These are phyloP conservation scores for Blastobotrys ciferrii DNA, from an alignment of 1,139 yeast species.

Conservation along the genomic window DNA sequence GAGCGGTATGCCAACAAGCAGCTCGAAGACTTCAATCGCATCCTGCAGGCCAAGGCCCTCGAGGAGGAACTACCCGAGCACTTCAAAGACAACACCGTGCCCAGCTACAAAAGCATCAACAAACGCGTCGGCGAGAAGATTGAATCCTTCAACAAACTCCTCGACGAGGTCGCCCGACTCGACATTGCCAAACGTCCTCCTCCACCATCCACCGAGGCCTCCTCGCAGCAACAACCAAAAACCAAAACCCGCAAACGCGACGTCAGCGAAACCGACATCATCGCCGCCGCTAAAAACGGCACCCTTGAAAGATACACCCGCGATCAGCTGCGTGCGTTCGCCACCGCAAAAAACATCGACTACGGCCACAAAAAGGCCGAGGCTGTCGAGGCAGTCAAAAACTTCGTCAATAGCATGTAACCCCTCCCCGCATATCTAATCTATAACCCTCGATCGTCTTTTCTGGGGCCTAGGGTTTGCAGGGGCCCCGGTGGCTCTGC, in stretches of 20 bases:
- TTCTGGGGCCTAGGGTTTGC: no score
- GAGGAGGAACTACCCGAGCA: conserved; percentile 52
- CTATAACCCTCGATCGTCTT: no score
- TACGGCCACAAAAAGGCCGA: background rate
- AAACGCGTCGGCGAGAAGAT: conserved; percentile 25
- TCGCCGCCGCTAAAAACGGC: background rate
- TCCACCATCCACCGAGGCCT: background rate
- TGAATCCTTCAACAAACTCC: conserved; percentile 18
- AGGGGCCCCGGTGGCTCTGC: no score
- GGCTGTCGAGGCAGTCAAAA: background rate
- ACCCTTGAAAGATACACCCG: background rate
- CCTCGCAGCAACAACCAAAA: no score
- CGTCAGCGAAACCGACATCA: background rate
- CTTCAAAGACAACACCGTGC: conserved; percentile 35
- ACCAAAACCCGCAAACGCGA: no score
- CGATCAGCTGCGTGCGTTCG: background rate
- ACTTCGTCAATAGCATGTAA: background rate
- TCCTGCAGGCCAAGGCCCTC: conserved; percentile 63
- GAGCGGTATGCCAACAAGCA: conserved; percentile 62
- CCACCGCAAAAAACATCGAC: background rate
- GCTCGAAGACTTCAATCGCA: conserved; percentile 62
- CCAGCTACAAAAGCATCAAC: conserved; percentile 37
- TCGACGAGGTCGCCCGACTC: conserved; percentile 7
- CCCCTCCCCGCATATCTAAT: background rate
- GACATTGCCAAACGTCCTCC: conserved; percentile 1